A percentile compares a stretch with the other conserved stretches of the same genome.
Evolutionary conservation across 805 yeast genomes (phyloP).

Genomic region (Komagataella populi): DNA sequence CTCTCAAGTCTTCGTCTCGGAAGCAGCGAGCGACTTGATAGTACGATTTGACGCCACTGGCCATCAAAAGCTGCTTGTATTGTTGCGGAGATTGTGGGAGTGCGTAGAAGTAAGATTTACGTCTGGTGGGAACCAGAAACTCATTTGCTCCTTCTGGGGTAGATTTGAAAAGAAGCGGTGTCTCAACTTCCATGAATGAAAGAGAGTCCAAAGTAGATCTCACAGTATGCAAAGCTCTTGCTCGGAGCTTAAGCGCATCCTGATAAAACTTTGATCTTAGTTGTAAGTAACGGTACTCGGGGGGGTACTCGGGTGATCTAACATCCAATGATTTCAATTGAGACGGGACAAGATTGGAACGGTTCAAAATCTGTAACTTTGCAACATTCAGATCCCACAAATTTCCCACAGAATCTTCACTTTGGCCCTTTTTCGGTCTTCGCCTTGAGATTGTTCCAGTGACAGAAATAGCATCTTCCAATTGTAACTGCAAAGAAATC

Average conservation of each 20-base stretch:
- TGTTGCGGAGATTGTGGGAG: constrained; percentile 97
- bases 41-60: constrained; percentile 78
- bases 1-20: constrained; percentile 89
- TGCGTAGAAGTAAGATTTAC: constrained; percentile 54
- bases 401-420: constrained; percentile 5
- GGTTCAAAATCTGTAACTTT: constrained; percentile 42
- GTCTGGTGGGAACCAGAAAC: constrained; percentile 84
- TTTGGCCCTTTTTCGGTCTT: constrained; percentile 9
- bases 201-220: constrained; percentile 21
- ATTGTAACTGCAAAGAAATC: constrained; percentile 26
- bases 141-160: constrained; percentile 98
- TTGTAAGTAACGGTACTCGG: constrained; percentile 72
- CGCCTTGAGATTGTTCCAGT: constrained; percentile 34
- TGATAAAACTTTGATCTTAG: constrained; percentile 50
- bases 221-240: constrained; percentile 34
- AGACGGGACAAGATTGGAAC: constrained; percentile 41
- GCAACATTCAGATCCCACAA: constrained; percentile 47
- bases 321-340: constrained; percentile 51
- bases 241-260: constrained; percentile 37
- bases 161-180: constrained; percentile 85
- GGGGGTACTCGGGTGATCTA: constrained; percentile 49
- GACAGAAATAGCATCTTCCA: constrained; percentile 66
- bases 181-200: constrained; percentile 73
- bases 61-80: constrained; percentile 88
- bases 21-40: constrained; percentile 91